Evolutionary conservation across 179 eudicot species (phyloP), one percentile per base, ranked within the genome.

Genomic region (Actinidia arguta): DNA sequence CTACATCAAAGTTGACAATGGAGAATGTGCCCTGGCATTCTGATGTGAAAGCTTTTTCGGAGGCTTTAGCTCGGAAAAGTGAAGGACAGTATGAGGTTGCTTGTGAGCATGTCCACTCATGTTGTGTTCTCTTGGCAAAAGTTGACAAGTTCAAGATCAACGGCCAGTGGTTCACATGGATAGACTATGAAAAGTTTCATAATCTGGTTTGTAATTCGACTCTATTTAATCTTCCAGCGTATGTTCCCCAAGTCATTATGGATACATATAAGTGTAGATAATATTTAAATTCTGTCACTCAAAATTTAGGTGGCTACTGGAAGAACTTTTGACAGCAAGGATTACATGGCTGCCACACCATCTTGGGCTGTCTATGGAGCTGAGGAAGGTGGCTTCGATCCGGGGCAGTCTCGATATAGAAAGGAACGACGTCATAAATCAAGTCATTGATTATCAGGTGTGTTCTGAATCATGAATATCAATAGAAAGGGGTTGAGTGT

Each of bases 351-450:
- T 54, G 88, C 89, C 3, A 94, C 99, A 47, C 99, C 99, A 51
- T 87, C 93, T 55, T 97, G 99, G 99, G 98, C 99, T n/a, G 93
- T 93, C 20, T 97, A 97, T 85, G 99, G 99, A 81, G 98, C 98
- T 31, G 90, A 88, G 25, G 98, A 97, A 90, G 96, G 98, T 56
- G 98, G 98, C 42, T 97, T 97, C 79, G 98, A 97, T 90, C 99
- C 98, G 8, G 78, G 85, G 62, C 98, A 97, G 71, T 70, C 85
- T 71, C 94, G 99, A 39, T 94, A 76, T 80, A 92, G 88, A 82
- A 97, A 97, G 86, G 98, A 92, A 82, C 88, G 98, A 16, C 88
- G 88, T 85, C 99, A 95, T 77, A 92, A 90, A 81, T 50, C 94
- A 68, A 89, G 78, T 44, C 83, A 76, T 77, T 86, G 75, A 91